These are phyloP conservation scores for Ehretia macrophylla DNA, from an alignment of 257 asterid species.

Conservation along the genomic window DNA sequence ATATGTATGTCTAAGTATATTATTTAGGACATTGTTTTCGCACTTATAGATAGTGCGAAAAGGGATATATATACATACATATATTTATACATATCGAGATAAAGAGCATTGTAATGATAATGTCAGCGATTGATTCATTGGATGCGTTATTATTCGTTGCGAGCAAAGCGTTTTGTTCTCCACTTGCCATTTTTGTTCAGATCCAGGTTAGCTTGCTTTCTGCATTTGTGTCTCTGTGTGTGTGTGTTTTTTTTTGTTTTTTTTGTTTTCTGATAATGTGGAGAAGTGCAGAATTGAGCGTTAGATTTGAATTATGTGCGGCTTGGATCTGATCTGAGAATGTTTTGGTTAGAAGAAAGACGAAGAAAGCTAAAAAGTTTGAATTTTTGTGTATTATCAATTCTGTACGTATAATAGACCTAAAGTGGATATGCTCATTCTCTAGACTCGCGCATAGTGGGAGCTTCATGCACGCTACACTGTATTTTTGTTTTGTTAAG, in stretches of 20 bases:
- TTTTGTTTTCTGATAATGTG: neutral
- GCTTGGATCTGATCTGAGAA: neutral
- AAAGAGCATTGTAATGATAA: conserved; percentile 22
- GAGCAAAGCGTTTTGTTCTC: conserved; percentile 69
- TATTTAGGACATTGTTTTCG: neutral
- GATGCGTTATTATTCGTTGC: conserved; percentile 61
- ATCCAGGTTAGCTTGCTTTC: conserved; percentile 59
- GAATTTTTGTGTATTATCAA: too few species aligned
- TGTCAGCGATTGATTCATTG: conserved; percentile 55
- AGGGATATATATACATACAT: conserved; percentile 12
- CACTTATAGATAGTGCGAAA: neutral
- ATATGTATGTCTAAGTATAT: conserved; percentile 8
- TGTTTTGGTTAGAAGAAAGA: too few species aligned
- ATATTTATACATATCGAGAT: neutral
- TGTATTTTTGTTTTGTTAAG: too few species aligned
- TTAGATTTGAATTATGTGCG: neutral
- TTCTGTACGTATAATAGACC: too few species aligned
- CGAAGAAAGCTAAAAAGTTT: too few species aligned
- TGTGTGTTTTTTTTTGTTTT: neutral
- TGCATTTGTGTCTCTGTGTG: neutral
- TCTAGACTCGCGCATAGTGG: too few species aligned
- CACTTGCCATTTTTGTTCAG: conserved; percentile 70
- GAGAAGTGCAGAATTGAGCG: neutral
- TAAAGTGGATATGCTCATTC: too few species aligned
- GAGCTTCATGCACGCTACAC: too few species aligned